Evolutionary conservation across 441 rosid genomes (phyloP).

Genomic region (Corymbia calophylla): DNA sequence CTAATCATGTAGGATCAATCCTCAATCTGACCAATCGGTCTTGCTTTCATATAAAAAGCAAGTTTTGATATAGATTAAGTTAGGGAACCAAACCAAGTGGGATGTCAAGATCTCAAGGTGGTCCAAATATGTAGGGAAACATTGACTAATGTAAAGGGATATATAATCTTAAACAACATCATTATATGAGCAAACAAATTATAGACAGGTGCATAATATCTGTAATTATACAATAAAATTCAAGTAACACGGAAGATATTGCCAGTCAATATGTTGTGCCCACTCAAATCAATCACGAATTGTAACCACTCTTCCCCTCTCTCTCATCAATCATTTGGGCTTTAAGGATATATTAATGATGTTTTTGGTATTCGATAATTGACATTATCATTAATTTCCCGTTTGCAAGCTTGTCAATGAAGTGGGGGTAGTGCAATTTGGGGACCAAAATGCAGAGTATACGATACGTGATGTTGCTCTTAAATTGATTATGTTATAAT

Average conservation of each 20-base stretch:
- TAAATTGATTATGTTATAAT: neutral
- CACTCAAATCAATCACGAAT: neutral
- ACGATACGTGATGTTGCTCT: neutral
- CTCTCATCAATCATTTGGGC: neutral
- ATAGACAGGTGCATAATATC: neutral
- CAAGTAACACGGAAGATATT: neutral
- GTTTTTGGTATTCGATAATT: neutral
- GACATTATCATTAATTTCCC: neutral
- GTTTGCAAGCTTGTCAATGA: neutral
- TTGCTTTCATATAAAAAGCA: neutral
- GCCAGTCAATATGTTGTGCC: neutral
- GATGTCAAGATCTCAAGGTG: neutral
- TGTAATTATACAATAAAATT: neutral
- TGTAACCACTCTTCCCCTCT: neutral
- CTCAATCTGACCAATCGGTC: neutral
- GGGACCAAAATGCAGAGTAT: neutral
- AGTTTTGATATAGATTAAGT: neutral
- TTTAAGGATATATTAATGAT: neutral
- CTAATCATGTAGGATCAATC: neutral
- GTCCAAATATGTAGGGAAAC: neutral
- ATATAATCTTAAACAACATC: neutral
- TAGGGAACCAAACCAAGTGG: neutral
- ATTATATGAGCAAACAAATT: neutral
- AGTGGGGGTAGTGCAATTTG: neutral
- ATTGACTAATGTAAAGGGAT: neutral